Base-by-base conservation (phyloP, 441 rosid species). In the Populus hybrid region DNA sequence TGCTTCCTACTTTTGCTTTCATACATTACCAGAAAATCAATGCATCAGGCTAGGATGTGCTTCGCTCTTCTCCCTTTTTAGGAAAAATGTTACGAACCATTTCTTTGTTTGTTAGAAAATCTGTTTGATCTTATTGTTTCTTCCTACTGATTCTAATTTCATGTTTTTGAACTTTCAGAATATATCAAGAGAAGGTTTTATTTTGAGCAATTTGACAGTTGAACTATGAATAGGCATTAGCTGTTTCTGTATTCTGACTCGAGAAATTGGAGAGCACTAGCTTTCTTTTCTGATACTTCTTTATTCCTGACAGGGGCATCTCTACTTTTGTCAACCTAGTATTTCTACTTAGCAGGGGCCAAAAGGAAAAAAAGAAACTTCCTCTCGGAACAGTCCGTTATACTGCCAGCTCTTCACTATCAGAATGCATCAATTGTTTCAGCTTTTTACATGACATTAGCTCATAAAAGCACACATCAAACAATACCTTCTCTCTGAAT, bases 111-210 rank as follows among this genome's bases (percentile, higher is more conserved):
- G 10, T 26, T 50, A 28, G 24, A 28, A 64, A 57, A 54, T 23
- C 10, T 35, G 21, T 65, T 64, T 5, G n/a, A 32, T 69, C 30
- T 40, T 10, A 24, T 63, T n/a, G 8, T 5, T 23, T 6, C 42
- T 24, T 40, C 34, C 23, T 61, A 34, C 7, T 26, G 40, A 28
- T 71, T 8, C 2, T 54, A 16, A 9, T 28, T 50, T 64, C 4
- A 21, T 3, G 12, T 14, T 79, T 74, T 78, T 72, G 16, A 12
- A 67, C 46, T 46, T 81, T 59, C 77, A 86, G 97, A 77, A 77
- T 70, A 40, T 54, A 46, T 61, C 72, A 23, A 73, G 82, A 80
- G 78, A 78, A 34, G 36, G 36, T 34, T 34, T 34, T 34, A 6
- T 6, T 34, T 34, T 34, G 36, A 6, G 36, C 36, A 34, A 34